Conservation (phyloP, 805 yeast genomes). For the Debaryomyces maramus region DNA sequence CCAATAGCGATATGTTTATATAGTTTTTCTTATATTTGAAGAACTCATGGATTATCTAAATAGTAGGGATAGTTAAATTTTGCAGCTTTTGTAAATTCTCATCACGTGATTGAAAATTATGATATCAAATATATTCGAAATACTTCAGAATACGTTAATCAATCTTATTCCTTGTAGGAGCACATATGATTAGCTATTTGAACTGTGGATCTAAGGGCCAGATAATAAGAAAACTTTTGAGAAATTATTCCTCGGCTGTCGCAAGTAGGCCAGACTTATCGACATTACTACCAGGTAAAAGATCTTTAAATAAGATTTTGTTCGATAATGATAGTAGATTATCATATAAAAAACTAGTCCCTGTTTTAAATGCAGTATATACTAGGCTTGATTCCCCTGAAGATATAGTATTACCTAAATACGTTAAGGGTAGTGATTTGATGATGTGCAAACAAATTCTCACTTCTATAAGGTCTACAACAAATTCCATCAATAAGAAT, state of each 20-base stretch:
- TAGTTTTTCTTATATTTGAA: too few species aligned
- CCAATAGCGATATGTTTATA: too few species aligned
- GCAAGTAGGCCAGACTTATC: slow-evolving; percentile 24
- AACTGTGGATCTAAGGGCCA: background rate
- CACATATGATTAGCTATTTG: background rate
- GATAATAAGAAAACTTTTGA: background rate
- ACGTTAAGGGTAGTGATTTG: slow-evolving; percentile 55
- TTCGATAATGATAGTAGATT: slow-evolving; percentile 67
- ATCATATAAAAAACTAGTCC: slow-evolving; percentile 52
- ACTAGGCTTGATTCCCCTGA: slow-evolving; percentile 43
- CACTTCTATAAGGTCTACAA: slow-evolving; percentile 57
- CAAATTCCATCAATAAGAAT: slow-evolving; percentile 58
- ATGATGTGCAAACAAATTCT: slow-evolving; percentile 68
- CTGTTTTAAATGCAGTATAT: slow-evolving; percentile 54
- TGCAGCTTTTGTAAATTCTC: too few species aligned
- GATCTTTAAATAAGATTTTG: slow-evolving; percentile 54
- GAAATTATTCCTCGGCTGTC: slow-evolving; percentile 4
- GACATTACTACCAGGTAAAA: slow-evolving; percentile 55
- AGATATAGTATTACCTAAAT: slow-evolving; percentile 41
- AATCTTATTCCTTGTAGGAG: background rate
- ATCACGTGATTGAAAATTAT: too few species aligned
- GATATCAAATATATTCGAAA: too few species aligned
- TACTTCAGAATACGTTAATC: too few species aligned
- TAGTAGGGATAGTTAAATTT: too few species aligned
- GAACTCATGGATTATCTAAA: too few species aligned